phyloP scores from a whole-genome alignment of 345 rosid genomes.

The Hibiscus tridactylites region DNA sequence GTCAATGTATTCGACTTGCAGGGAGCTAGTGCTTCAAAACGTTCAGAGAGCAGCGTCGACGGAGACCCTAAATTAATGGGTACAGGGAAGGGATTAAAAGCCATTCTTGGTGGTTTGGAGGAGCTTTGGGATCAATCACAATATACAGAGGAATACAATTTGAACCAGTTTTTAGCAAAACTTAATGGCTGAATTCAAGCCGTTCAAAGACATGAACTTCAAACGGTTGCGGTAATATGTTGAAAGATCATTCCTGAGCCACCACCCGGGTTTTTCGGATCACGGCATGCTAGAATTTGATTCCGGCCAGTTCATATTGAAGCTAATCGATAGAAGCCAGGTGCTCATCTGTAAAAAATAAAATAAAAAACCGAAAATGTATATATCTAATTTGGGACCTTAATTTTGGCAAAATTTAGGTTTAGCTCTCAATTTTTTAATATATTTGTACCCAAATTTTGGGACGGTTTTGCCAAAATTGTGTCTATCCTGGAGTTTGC shows the following conservation, averaged over 20 bases:
- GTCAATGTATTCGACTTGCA: slow-evolving; percentile 18
- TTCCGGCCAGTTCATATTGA: background rate
- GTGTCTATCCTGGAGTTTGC: background rate
- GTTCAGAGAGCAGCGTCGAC: slow-evolving; percentile 35
- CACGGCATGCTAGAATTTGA: background rate
- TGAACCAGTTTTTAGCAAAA: slow-evolving; percentile 74
- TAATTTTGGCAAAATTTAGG: background rate
- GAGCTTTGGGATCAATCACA: slow-evolving; percentile 99
- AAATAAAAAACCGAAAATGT: background rate
- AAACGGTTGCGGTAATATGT: background rate
- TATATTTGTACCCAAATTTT: background rate
- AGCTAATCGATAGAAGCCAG: background rate
- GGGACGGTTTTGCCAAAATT: background rate
- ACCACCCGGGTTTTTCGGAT: background rate
- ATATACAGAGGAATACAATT: slow-evolving; percentile 89
- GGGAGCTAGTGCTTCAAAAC: slow-evolving; percentile 47
- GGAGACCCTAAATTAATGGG: slow-evolving; percentile 62
- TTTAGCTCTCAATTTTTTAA: background rate
- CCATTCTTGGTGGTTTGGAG: slow-evolving; percentile 85
- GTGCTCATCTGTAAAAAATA: background rate
- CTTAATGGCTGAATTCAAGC: slow-evolving; percentile 49
- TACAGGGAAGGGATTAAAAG: slow-evolving; percentile 81
- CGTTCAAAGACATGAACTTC: background rate
- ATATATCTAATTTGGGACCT: background rate
- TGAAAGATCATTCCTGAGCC: background rate